Percentiles rank a stretch among this genome's conserved stretches.
Conservation (phyloP, 495 filamentous ascomycete genomes). For the Xylaria palmicola region DNA sequence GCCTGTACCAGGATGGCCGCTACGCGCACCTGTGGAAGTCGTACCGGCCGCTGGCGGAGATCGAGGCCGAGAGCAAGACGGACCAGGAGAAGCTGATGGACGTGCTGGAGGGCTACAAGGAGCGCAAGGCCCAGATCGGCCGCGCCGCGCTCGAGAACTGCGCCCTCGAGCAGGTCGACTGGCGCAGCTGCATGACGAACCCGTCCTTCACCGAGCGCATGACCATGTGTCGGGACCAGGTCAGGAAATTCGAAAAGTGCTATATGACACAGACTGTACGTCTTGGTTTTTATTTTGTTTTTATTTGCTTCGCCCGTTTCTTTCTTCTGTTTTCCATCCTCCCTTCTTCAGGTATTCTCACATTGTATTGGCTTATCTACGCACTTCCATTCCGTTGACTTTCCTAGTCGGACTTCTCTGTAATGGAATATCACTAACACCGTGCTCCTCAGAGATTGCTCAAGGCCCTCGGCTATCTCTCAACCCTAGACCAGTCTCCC, state of each 20-base stretch:
- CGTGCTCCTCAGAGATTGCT: constrained; percentile 64
- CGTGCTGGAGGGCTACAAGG: constrained; percentile 80
- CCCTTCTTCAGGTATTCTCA: too few relatives aligned
- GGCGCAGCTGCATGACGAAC: constrained; percentile 70
- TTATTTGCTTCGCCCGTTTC: background rate
- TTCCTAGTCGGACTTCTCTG: too few relatives aligned
- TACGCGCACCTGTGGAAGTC: constrained; percentile 93
- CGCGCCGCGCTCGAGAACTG: constrained; percentile 91
- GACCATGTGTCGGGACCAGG: constrained; percentile 74
- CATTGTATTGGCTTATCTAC: too few relatives aligned
- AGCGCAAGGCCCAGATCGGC: constrained; percentile 73
- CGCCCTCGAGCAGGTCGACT: constrained; percentile 73
- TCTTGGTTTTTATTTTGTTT: constrained; percentile 7
- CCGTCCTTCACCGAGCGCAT: constrained; percentile 59
- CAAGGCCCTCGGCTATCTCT: constrained; percentile 86
- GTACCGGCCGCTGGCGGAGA: constrained; percentile 65
- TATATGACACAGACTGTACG: constrained; percentile 77
- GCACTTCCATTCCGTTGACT: background rate
- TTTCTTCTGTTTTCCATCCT: background rate
- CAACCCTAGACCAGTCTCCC: constrained; percentile 56
- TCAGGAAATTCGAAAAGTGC: constrained; percentile 70
- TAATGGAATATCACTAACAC: background rate
- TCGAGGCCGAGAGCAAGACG: constrained; percentile 63
- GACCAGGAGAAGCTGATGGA: constrained; percentile 72
- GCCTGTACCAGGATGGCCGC: constrained; percentile 69